phyloP scores from a whole-genome alignment of 2,329 filamentous ascomycete species.

The Ceratocystis destructans region DNA sequence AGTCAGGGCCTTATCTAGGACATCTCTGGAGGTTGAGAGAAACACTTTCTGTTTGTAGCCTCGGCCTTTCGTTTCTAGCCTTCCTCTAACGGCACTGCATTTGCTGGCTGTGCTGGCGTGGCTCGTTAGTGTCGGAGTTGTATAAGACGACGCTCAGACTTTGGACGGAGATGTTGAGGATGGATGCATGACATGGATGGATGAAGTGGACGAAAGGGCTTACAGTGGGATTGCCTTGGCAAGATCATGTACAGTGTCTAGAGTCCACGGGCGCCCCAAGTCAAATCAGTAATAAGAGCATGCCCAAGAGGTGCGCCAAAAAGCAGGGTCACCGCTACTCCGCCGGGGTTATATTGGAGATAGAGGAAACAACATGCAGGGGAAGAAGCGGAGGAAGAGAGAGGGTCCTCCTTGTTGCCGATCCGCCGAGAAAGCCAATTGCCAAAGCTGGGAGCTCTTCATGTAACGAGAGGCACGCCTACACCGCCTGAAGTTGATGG shows the following conservation, averaged over 20 bases:
- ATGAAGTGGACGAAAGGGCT: no score
- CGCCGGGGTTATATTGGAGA: neutral
- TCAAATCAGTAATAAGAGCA: no score
- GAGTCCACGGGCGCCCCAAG: no score
- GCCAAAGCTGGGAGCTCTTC: neutral
- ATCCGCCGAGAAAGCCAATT: neutral
- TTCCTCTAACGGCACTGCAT: no score
- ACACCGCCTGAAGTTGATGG: neutral
- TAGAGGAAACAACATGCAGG: neutral
- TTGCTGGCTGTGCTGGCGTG: no score
- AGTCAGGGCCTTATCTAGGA: neutral
- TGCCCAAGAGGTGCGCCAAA: neutral
- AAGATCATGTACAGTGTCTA: no score
- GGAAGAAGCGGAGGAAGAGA: neutral
- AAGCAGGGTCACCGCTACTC: conserved; percentile 4
- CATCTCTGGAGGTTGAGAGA: neutral
- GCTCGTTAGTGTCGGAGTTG: no score
- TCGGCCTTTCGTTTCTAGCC: neutral
- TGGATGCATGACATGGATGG: no score
- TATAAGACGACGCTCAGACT: no score
- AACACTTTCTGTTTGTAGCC: neutral
- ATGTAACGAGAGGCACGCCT: neutral
- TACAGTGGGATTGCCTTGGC: no score
- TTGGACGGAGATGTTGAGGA: no score
- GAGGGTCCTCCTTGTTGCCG: neutral